Evolutionary conservation across 1,139 yeast genomes (phyloP).

Genomic region (Scheffersomyces stambukii): DNA sequence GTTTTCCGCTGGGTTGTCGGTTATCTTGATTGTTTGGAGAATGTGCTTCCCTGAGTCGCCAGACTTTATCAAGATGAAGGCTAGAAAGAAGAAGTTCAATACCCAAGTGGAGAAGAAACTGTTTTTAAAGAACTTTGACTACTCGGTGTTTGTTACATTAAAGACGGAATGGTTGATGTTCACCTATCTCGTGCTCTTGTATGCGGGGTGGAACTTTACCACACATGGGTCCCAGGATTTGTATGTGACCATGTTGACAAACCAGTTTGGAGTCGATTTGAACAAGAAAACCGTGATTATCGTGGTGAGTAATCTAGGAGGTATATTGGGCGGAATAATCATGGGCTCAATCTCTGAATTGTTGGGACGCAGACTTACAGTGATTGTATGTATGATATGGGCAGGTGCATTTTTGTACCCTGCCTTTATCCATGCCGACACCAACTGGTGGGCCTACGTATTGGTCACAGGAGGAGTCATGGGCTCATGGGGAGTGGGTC

Average conservation of each 20-base stretch:
- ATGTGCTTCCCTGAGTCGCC: slow-evolving; percentile 31
- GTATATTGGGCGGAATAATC: slow-evolving; percentile 45
- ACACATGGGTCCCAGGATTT: slow-evolving; percentile 56
- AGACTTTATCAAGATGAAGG: slow-evolving; percentile 16
- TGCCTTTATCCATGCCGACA: slow-evolving; percentile 23
- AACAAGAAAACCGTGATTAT: slow-evolving; percentile 42
- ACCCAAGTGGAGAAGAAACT: slow-evolving; percentile 6
- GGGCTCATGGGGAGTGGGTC: slow-evolving; percentile 39
- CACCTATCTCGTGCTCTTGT: slow-evolving; percentile 39
- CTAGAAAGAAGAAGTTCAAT: slow-evolving; percentile 12
- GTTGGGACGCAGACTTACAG: slow-evolving; percentile 44
- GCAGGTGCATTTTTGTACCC: slow-evolving; percentile 36
- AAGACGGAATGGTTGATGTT: slow-evolving; percentile 43
- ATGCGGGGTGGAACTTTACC: slow-evolving; percentile 50
- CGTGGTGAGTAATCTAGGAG: slow-evolving; percentile 48
- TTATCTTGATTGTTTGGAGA: slow-evolving; percentile 31
- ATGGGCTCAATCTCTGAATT: slow-evolving; percentile 44
- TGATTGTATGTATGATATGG: slow-evolving; percentile 26
- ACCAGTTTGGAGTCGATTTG: slow-evolving; percentile 30
- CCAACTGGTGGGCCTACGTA: slow-evolving; percentile 26
- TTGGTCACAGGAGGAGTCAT: slow-evolving; percentile 25
- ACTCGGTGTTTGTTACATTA: slow-evolving; percentile 15
- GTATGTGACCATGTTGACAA: slow-evolving; percentile 44
- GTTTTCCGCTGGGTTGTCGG: slow-evolving; percentile 64
- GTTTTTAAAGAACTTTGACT: slow-evolving; percentile 11